Conservation (phyloP, 2,329 filamentous ascomycete genomes). For the Sclerotinia borealis region DNA sequence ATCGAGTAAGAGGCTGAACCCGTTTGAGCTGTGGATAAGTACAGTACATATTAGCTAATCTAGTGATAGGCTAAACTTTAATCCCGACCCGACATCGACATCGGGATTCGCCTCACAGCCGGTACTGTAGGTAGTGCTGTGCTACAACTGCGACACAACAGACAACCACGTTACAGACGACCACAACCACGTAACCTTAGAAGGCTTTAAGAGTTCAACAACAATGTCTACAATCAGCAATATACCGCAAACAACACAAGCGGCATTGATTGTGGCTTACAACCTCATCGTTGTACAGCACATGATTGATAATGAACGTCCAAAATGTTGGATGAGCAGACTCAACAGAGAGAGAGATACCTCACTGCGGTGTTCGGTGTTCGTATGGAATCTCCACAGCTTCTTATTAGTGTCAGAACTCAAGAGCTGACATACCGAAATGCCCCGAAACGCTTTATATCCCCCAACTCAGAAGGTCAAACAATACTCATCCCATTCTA, state of each 20-base stretch:
- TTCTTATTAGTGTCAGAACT: no score
- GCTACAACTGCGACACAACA: not conserved
- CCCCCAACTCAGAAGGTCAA: not conserved
- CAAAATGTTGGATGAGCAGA: not conserved
- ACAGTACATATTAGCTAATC: not conserved
- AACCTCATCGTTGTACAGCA: not conserved
- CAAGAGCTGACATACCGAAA: not conserved
- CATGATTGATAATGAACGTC: not conserved
- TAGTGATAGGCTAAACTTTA: constrained; percentile 3
- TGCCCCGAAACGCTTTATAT: not conserved
- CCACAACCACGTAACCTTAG: not conserved
- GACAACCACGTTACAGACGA: not conserved
- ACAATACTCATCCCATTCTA: not conserved
- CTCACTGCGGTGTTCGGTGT: not conserved
- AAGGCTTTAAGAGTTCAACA: not conserved
- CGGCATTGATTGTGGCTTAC: not conserved
- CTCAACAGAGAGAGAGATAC: no score
- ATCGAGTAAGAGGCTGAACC: not conserved
- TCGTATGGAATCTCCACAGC: not conserved
- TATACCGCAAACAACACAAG: no score
- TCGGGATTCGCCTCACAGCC: not conserved
- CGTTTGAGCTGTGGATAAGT: not conserved
- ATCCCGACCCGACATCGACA: constrained; percentile 4
- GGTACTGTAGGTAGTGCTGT: no score
- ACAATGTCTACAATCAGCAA: not conserved